These are phyloP conservation scores for Lepidopterella palustris DNA, from an alignment of 495 filamentous ascomycete genomes.

Conservation along the genomic window DNA sequence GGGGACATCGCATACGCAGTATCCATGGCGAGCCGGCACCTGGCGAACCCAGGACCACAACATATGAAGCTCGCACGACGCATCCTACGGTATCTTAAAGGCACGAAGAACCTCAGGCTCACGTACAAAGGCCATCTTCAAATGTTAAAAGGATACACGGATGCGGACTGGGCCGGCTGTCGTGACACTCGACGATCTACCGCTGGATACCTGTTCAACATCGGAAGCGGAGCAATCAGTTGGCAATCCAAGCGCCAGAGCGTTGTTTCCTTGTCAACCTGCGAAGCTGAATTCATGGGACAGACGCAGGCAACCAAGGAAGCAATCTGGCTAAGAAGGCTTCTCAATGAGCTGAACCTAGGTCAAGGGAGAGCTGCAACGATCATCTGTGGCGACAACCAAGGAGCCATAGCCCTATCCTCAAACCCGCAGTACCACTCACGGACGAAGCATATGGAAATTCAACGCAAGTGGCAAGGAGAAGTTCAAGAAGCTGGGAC, in stretches of 20 bases:
- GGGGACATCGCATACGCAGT: constrained; percentile 17
- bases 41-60: constrained; percentile 24
- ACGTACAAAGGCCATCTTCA: constrained; percentile 23
- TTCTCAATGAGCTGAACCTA: constrained; percentile 32
- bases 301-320: constrained; percentile 38
- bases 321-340: constrained; percentile 36
- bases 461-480: constrained; percentile 32
- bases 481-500: constrained; percentile 22
- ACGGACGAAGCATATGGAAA: constrained; percentile 36
- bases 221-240: constrained; percentile 35
- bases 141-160: no score
- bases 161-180: constrained; percentile 30
- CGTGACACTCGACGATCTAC: constrained; percentile 30
- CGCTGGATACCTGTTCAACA: constrained; percentile 37
- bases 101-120: constrained; percentile 23
- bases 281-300: constrained; percentile 40
- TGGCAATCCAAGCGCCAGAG: constrained; percentile 39
- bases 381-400: no score
- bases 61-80: constrained; percentile 21
- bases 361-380: not conserved
- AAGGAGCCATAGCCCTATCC: no score
- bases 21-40: constrained; percentile 18
- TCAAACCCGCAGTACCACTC: constrained; percentile 24
- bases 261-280: constrained; percentile 35
- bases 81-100: constrained; percentile 30